phyloP scores from a whole-genome alignment of 2,329 filamentous ascomycete genomes.

The Kalaharituber pfeilii region DNA sequence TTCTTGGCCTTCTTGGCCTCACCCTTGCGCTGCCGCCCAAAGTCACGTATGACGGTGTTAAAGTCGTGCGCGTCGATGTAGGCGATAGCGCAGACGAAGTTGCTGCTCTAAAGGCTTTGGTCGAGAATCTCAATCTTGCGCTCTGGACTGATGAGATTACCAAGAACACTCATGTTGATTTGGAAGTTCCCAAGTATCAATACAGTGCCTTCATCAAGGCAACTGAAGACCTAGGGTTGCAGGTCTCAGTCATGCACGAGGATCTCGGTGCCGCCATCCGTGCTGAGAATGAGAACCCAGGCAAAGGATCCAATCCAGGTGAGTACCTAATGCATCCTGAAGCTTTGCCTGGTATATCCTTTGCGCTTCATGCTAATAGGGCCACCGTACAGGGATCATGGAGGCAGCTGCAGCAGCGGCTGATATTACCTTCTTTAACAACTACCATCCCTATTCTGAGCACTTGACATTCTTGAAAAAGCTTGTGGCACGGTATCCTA shows the following conservation, averaged over 20 bases:
- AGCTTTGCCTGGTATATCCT: slow-evolving; percentile 24
- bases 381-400: not conserved
- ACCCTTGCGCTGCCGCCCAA: slow-evolving; percentile 4
- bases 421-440: slow-evolving; percentile 34
- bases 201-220: slow-evolving; percentile 28
- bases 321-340: slow-evolving; percentile 31
- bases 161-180: slow-evolving; percentile 27
- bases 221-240: slow-evolving; percentile 7
- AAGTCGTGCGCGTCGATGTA: slow-evolving; percentile 28
- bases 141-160: slow-evolving; percentile 26
- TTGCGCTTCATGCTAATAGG: not conserved
- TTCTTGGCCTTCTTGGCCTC: not conserved
- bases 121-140: slow-evolving; percentile 26
- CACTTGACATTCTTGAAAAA: slow-evolving; percentile 35
- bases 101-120: slow-evolving; percentile 24
- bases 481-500: slow-evolving; percentile 31
- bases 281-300: slow-evolving; percentile 27
- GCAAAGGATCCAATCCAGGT: slow-evolving; percentile 24
- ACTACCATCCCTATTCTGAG: slow-evolving; percentile 38
- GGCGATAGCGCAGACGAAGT: slow-evolving; percentile 23
- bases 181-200: slow-evolving; percentile 30
- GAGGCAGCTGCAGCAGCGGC: slow-evolving; percentile 11
- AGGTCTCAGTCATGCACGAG: slow-evolving; percentile 29
- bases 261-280: slow-evolving; percentile 31
- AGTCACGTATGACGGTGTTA: slow-evolving; percentile 29